phyloP scores from a whole-genome alignment of 139 green algal genomes.

The Coelastrella sp. region DNA sequence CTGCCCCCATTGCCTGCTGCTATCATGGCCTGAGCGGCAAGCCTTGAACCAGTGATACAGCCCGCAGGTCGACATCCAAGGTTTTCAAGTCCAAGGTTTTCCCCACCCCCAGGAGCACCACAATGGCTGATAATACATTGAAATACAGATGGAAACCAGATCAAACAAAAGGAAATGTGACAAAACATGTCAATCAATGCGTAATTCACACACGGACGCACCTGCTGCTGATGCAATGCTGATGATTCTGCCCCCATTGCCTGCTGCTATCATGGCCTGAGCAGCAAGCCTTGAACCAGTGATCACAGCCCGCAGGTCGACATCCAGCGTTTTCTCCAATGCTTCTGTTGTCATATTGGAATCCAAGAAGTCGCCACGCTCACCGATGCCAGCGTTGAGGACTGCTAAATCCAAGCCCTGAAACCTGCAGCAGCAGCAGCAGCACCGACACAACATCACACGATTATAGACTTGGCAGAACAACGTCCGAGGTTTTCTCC shows the following conservation, averaged over 20 bases:
- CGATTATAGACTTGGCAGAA: constrained; percentile 58
- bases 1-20: constrained; percentile 21
- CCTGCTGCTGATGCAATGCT: constrained; percentile 75
- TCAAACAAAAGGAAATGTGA: neutral
- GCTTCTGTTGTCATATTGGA: constrained; percentile 21
- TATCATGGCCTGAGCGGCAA: constrained; percentile 55
- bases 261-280: constrained; percentile 51
- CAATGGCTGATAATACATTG: too few relatives aligned
- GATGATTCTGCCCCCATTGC: constrained; percentile 66
- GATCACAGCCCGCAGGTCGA: constrained; percentile 75
- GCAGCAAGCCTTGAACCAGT: constrained; percentile 30
- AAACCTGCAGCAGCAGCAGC: constrained; percentile 27
- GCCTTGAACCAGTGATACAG: constrained; percentile 39
- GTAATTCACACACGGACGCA: neutral
- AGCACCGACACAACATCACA: too few relatives aligned
- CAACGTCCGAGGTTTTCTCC: constrained; percentile 76
- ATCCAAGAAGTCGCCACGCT: constrained; percentile 65
- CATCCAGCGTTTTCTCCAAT: constrained; percentile 74
- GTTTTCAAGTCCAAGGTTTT: constrained; percentile 29
- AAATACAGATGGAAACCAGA: too few relatives aligned
- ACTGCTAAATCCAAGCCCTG: constrained; percentile 68
- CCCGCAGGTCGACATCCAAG: constrained; percentile 82
- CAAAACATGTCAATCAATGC: neutral
- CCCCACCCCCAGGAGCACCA: too few relatives aligned
- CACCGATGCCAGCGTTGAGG: constrained; percentile 86